phyloP scores from a whole-genome alignment of 345 rosid genomes.

The Gossypium rotundifolium region DNA sequence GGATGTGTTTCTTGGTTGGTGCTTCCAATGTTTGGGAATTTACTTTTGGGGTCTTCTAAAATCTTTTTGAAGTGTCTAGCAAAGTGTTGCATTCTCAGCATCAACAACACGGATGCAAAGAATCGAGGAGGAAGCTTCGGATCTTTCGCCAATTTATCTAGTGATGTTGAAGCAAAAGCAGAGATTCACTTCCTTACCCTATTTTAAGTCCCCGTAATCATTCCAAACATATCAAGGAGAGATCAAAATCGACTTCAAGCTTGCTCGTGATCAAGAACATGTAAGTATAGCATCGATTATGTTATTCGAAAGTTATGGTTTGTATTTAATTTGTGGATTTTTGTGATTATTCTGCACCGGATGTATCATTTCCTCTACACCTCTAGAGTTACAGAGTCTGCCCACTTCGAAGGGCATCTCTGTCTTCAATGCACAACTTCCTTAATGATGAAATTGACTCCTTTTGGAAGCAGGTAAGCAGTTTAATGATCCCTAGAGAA shows the following conservation, averaged over 20 bases:
- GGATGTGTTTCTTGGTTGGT: no score
- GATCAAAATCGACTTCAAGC: conserved; percentile 65
- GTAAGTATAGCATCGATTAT: conserved; percentile 41
- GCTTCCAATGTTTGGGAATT: no score
- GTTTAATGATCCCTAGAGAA: neutral
- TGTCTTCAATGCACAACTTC: conserved; percentile 56
- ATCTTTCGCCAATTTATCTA: conserved; percentile 47
- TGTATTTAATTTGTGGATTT: conserved; percentile 24
- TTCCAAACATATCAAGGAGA: conserved; percentile 69
- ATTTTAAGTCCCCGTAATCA: conserved; percentile 84
- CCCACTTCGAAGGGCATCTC: conserved; percentile 48
- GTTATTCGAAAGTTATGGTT: conserved; percentile 4
- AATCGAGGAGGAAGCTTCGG: conserved; percentile 65
- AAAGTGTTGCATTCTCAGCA: conserved; percentile 56
- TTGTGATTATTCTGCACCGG: conserved; percentile 56
- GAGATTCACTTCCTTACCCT: conserved; percentile 77
- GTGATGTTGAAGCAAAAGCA: conserved; percentile 61
- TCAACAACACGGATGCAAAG: conserved; percentile 47
- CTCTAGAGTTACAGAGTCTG: conserved; percentile 58
- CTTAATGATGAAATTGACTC: conserved; percentile 81
- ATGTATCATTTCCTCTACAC: conserved; percentile 80
- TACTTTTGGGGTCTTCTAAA: no score
- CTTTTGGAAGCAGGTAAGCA: conserved; percentile 79
- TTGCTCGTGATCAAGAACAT: conserved; percentile 90
- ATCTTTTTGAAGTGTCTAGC: conserved; percentile 66